A percentile compares a stretch with the other conserved stretches of the same genome.
These are phyloP conservation scores for Talaromyces sp. DNA, from an alignment of 2,329 filamentous ascomycete species.

Conservation along the genomic window DNA sequence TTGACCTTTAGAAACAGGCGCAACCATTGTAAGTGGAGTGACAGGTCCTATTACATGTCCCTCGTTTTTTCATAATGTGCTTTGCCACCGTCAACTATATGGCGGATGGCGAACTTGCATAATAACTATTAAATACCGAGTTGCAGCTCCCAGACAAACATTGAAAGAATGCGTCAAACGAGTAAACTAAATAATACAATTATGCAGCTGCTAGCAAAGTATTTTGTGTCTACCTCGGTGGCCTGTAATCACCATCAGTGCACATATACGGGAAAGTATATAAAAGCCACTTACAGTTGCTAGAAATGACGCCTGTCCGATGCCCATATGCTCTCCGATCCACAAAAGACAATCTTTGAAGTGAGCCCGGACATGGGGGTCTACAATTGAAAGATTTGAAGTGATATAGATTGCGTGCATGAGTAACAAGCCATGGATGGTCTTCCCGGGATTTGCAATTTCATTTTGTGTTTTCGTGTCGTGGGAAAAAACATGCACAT, in stretches of 20 bases:
- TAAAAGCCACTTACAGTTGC: not conserved
- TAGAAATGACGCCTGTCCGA: slow-evolving; percentile 2
- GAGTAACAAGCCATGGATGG: slow-evolving; percentile 1
- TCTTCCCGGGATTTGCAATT: not conserved
- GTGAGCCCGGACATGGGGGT: not conserved
- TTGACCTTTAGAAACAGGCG: too few species aligned
- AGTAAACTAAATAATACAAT: not conserved
- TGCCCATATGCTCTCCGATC: slow-evolving; percentile 6
- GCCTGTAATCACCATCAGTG: not conserved
- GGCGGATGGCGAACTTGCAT: too few species aligned
- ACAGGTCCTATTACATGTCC: too few species aligned
- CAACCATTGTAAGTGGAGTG: too few species aligned
- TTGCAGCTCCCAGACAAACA: not conserved
- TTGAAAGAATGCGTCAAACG: not conserved
- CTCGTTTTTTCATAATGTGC: too few species aligned
- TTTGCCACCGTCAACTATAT: too few species aligned
- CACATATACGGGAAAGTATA: not conserved
- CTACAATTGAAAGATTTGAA: not conserved
- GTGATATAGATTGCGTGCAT: slow-evolving; percentile 4
- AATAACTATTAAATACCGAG: not conserved
- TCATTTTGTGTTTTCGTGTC: not conserved
- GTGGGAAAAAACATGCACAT: not conserved
- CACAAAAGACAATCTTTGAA: not conserved
- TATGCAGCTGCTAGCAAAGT: not conserved
- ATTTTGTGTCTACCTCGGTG: not conserved